Evolutionary conservation across 371 early-diverging fungal genomes (phyloP).

Genomic region (Mortierella sp.): DNA sequence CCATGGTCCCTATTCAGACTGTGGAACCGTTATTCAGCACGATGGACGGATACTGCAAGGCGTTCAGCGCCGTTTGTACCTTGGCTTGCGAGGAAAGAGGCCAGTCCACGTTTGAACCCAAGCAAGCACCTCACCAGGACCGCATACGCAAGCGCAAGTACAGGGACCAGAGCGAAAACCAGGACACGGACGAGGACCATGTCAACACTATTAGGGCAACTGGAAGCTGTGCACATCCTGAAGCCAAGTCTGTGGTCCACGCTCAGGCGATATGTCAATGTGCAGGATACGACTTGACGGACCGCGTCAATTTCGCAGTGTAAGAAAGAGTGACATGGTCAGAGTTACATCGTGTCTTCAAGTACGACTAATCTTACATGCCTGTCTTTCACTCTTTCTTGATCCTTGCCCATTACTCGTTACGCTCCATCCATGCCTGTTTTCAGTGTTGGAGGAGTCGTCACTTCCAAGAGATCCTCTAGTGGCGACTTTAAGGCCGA

Average conservation of each 20-base stretch:
- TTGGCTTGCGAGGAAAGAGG: conserved; percentile 11
- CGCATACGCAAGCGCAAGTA: neutral
- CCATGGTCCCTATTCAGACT: conserved; percentile 3
- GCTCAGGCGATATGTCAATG: conserved; percentile 15
- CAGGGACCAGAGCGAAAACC: neutral
- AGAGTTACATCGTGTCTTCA: neutral
- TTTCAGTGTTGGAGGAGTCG: conserved; percentile 10
- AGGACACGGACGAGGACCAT: neutral
- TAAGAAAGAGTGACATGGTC: too few species aligned
- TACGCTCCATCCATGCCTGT: neutral
- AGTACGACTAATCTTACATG: neutral
- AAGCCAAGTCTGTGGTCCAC: neutral
- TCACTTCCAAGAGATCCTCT: neutral
- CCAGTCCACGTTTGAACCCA: too few species aligned
- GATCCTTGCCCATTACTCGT: neutral
- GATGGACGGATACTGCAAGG: conserved; percentile 13
- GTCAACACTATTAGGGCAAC: neutral
- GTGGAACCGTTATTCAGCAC: conserved; percentile 15
- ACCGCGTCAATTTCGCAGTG: conserved; percentile 21
- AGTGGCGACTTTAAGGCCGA: conserved; percentile 7
- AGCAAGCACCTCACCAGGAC: too few species aligned
- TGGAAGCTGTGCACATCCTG: neutral
- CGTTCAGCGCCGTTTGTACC: conserved; percentile 11
- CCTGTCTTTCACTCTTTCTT: neutral
- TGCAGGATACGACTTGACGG: conserved; percentile 16